Base-by-base conservation (phyloP, 768 basidiomycete genomes). In the Mycena capillaripes region DNA sequence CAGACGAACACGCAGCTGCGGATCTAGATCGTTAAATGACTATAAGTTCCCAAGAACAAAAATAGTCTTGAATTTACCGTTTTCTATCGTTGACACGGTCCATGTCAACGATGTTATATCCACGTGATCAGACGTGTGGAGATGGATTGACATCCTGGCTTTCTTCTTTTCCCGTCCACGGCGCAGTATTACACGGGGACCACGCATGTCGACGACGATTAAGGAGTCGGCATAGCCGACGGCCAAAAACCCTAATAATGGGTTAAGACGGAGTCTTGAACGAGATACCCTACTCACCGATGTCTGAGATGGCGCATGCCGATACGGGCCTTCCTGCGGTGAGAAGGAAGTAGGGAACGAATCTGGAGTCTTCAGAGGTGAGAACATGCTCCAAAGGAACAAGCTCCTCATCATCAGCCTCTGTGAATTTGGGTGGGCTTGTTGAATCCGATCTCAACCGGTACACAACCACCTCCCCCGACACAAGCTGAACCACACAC, bases 201-300 rank as follows among this genome's bases (percentile, higher is more conserved):
- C 92, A 27, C 94, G 87, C 86, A 96, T 86, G 77, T 97, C 93
- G 21, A 96, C 79, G 36, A 96, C 82, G 38, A 88, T 81, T 25
- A 97, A 66, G 2, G 87, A 83, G 1, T 89, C 87, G 7, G 80
- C 78, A 78, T 93, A 95, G 4, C 92, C 90, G 3, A 91, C 86
- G 2, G 95, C 94, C 52, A 95, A 80, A 80, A 97, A 95, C 6
- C 94, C 95, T 95, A 71, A 23, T 9, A 19, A 23, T 6, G 8
- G 12, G n/a, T 61, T 14, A 61, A 27, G 19, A 4, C 5, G 44
- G 25, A 21, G 21, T 48, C n/a, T 5, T 23, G n/a, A 5, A 21
- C 14, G 10, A 29, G 30, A 21, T n/a, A 5, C 17, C 5, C 27
- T 48, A 80, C 87, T 77, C 69, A 93, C 96, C 96, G 57, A 94